Evolutionary conservation across 352 stramenopile species (phyloP), one percentile per base, ranked within the genome.

Genomic region (Phytopythium mirpurense): DNA sequence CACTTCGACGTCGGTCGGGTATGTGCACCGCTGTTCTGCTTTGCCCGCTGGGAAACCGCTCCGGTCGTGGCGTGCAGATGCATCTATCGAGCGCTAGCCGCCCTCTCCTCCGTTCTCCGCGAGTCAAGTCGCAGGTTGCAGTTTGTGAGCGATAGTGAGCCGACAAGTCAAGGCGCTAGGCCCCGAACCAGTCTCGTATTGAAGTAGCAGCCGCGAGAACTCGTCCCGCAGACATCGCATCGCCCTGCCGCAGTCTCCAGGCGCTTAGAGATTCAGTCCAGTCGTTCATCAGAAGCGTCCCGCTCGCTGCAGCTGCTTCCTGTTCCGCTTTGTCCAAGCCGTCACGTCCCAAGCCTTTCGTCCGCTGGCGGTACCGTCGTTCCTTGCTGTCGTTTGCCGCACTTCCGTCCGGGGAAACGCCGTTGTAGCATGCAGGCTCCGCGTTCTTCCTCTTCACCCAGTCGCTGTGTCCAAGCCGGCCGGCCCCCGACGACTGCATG

Each of bases 41-140:
- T 10, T 34, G 7, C 27, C 12, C 37, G 8, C 14, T 12, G 9
- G 7, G n/a, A 5, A 36, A 12, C 42, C 4, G 23, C 16, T 19
- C 23, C 43, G 43, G 24, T 49, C 43, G 43, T 49, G 43, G 43
- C 26, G 37, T 49, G 43, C 43, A 49, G 43, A 49, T 49, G 1
- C 9, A 6, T 16, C 5, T 3, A 1, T 27, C 38, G 38, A 0
- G 5, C n/a, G 19, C n/a, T 6, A 12, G 18, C 7, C 37, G 37
- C 37, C 37, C 14, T 27, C 36, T 14, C 36, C 34, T 11, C 15
- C 34, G 14, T 15, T 38, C 11, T 19, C 12, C 6, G 12, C 2
- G 18, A 38, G 29, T 32, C 7, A 10, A 36, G 32, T 15, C 32
- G 11, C 32, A 36, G 32, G 7, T 15, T 36, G 32, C 32, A 36